phyloP scores from a whole-genome alignment of 2,329 filamentous ascomycete species.

The Aspergillus sojae region DNA sequence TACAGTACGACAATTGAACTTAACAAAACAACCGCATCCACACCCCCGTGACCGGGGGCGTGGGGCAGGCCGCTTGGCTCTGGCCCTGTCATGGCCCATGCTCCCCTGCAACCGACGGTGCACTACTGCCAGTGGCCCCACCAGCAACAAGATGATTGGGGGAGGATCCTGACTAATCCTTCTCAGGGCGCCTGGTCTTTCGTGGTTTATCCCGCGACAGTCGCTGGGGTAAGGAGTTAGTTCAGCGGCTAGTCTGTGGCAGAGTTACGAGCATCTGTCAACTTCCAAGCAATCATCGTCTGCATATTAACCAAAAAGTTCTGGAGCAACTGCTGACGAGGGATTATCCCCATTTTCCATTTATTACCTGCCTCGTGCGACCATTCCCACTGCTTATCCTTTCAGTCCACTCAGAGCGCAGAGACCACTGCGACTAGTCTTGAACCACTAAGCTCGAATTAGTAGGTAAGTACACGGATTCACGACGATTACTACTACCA shows the following conservation, averaged over 20 bases:
- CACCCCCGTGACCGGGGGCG: conserved; percentile 17
- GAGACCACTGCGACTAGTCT: neutral
- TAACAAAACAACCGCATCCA: conserved; percentile 3
- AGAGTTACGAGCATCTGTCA: conserved; percentile 7
- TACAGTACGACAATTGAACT: conserved; percentile 6
- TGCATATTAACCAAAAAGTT: conserved; percentile 6
- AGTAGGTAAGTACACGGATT: conserved; percentile 5
- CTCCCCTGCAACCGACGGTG: conserved; percentile 12
- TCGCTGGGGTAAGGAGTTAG: conserved; percentile 19
- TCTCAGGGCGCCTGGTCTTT: conserved; percentile 18
- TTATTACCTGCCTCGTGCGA: conserved; percentile 3
- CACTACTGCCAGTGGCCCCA: conserved; percentile 12
- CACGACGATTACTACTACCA: neutral
- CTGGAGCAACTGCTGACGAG: conserved; percentile 7
- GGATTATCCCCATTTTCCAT: conserved; percentile 1
- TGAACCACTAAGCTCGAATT: neutral
- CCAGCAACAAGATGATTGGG: neutral
- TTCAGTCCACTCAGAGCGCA: neutral
- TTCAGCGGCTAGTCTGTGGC: conserved; percentile 6
- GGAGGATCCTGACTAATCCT: neutral
- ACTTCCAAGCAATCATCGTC: conserved; percentile 6
- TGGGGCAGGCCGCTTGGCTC: conserved; percentile 17
- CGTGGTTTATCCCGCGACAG: conserved; percentile 26
- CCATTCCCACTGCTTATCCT: neutral
- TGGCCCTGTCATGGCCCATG: conserved; percentile 27